Base-by-base conservation (phyloP, 306 rosid genomes). In the Macrotyloma uniflorum region DNA sequence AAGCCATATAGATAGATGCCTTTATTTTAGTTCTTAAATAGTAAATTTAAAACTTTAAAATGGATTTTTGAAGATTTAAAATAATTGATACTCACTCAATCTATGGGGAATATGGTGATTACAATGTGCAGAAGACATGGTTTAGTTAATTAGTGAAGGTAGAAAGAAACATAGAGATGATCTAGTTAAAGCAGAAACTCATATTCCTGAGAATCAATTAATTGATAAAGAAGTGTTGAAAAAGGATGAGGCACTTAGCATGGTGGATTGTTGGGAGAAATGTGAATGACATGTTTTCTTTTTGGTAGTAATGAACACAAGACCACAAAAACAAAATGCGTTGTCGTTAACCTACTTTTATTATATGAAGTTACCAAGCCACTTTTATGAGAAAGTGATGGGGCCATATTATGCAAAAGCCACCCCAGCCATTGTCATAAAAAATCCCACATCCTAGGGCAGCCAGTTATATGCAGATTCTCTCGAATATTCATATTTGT, bases 311-410 rank as follows among this genome's bases (percentile, higher is more conserved):
- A 76, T 50, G 42, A 61, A 54, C 16, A 55, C 73, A 1, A 36
- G 76, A 72, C 72, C 83, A 78, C 71, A 43, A 47, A 72, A 83
- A 33, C 20, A 77, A 72, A 78, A 74, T 72, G 83, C 47, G 75
- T 19, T 26, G 59, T 67, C 78, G 47, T 53, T 51, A 77, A 63
- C 38, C 80, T 38, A 82, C 74, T 38, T 35, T 42, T 14, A 15
- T 8, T 24, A 14, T 46, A 63, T 38, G 72, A 64, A 75, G 43
- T 53, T 53, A 69, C 85, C 63, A 70, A 76, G 7, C 82, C 65
- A 77, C 81, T 77, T 82, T 82, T 72, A 82, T 54, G 26, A 22
- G 47, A 67, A 72, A 78, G 61, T 45, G 80, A 78, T 72, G 76
- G 79, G 79, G 50, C 76, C 79, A 55, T 70, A 15, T 72, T 74